Evolutionary conservation across 257 asterid genomes (phyloP).

Genomic region (Lavandula angustifolia): DNA sequence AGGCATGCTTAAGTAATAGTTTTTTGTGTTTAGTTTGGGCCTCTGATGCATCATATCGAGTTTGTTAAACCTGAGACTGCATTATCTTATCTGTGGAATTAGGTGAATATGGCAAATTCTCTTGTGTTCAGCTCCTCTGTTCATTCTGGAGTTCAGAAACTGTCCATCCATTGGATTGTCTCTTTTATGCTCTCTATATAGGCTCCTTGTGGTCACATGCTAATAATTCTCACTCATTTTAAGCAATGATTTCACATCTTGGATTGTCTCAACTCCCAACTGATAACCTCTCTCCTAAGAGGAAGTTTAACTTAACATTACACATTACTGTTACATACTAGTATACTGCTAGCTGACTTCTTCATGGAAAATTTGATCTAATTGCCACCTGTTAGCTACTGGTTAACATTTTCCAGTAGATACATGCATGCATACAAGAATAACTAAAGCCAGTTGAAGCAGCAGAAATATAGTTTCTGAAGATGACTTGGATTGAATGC

Average conservation of each 20-base stretch:
- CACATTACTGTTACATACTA: constrained; percentile 4
- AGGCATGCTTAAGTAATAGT: constrained; percentile 8
- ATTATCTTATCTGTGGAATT: constrained; percentile 6
- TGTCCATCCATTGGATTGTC: neutral
- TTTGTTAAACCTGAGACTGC: constrained; percentile 5
- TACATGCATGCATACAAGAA: constrained; percentile 15
- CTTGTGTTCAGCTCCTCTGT: neutral
- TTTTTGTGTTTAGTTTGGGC: neutral
- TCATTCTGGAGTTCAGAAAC: neutral
- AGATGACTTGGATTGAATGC: constrained; percentile 17
- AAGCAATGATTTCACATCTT: constrained; percentile 17
- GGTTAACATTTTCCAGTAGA: neutral
- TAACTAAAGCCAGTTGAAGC: constrained; percentile 15
- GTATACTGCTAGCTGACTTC: constrained; percentile 7
- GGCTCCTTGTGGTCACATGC: neutral
- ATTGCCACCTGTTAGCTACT: constrained; percentile 11
- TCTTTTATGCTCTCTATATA: neutral
- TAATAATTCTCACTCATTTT: neutral
- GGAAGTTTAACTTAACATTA: constrained; percentile 16
- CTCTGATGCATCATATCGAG: constrained; percentile 16
- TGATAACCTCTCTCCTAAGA: neutral
- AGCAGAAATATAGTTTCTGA: neutral
- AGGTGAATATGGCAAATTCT: neutral
- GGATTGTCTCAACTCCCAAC: neutral
- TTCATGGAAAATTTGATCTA: neutral